Evolutionary conservation across 1,139 yeast genomes (phyloP).

Genomic region (Taphrina betulina): DNA sequence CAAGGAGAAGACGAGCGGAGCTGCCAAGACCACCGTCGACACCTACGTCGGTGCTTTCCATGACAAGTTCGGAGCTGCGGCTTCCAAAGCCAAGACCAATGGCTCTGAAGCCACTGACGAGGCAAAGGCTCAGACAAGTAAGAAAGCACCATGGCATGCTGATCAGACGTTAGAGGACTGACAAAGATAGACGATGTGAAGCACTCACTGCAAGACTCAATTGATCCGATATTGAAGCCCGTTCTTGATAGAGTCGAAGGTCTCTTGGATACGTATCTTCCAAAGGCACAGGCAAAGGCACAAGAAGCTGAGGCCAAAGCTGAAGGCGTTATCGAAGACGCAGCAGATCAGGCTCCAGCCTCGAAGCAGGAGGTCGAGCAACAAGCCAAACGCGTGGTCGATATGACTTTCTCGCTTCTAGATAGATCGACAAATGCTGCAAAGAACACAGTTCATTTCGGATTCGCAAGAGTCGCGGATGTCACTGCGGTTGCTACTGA

Average conservation of each 20-base stretch:
- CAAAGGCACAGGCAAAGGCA: conserved; percentile 14
- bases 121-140: conserved; percentile 10
- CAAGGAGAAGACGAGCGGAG: conserved; percentile 31
- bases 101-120: conserved; percentile 12
- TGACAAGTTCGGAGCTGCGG: conserved; percentile 17
- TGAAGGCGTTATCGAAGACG: background rate
- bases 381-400: conserved; percentile 13
- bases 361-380: background rate
- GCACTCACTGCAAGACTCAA: conserved; percentile 4
- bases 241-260: conserved; percentile 23
- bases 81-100: conserved; percentile 13
- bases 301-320: conserved; percentile 6
- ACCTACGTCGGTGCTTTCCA: conserved; percentile 30
- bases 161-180: too few relatives aligned
- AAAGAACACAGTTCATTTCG: background rate
- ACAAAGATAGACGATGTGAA: background rate
- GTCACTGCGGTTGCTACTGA: conserved; percentile 17
- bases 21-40: conserved; percentile 32
- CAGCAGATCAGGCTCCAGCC: conserved; percentile 7
- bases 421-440: conserved; percentile 24
- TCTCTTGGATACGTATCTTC: conserved; percentile 29
- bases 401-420: conserved; percentile 5
- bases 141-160: too few relatives aligned
- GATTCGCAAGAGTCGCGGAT: background rate
- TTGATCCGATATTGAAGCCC: conserved; percentile 19